phyloP scores from a whole-genome alignment of 371 early-diverging fungal species.

The Rhizomucor pusillus region DNA sequence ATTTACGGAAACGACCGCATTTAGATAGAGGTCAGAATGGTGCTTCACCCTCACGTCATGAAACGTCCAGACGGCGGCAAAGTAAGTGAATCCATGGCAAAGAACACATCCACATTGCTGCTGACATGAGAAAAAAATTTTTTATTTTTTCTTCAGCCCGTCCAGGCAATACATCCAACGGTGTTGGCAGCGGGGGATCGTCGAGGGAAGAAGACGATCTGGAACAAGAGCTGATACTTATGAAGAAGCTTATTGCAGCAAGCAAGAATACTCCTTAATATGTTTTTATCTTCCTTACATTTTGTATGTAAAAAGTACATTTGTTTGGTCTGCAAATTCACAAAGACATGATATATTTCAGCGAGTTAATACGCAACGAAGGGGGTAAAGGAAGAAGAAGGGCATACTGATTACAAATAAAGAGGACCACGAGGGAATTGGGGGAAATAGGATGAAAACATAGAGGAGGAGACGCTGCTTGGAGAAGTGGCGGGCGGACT shows the following conservation, averaged over 20 bases:
- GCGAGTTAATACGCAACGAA: too few relatives aligned
- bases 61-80: constrained; percentile 19
- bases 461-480: neutral
- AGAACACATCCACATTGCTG: too few relatives aligned
- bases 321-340: too few relatives aligned
- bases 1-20: constrained; percentile 18
- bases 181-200: constrained; percentile 14
- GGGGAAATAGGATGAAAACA: neutral
- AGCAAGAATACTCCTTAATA: too few relatives aligned
- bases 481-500: constrained; percentile 3
- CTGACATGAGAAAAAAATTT: too few relatives aligned
- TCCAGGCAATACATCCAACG: constrained; percentile 10
- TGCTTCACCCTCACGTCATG: constrained; percentile 20
- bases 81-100: constrained; percentile 5
- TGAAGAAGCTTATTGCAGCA: constrained; percentile 9
- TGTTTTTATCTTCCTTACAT: too few relatives aligned
- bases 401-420: too few relatives aligned
- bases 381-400: too few relatives aligned
- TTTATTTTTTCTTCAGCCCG: constrained; percentile 9
- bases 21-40: constrained; percentile 7
- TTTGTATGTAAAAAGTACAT: too few relatives aligned
- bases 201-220: constrained; percentile 25
- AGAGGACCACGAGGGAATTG: too few relatives aligned
- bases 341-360: too few relatives aligned
- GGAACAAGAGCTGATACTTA: constrained; percentile 15